phyloP scores from a whole-genome alignment of 192 early-diverging fungal species.

The Lobosporangium transversale region DNA sequence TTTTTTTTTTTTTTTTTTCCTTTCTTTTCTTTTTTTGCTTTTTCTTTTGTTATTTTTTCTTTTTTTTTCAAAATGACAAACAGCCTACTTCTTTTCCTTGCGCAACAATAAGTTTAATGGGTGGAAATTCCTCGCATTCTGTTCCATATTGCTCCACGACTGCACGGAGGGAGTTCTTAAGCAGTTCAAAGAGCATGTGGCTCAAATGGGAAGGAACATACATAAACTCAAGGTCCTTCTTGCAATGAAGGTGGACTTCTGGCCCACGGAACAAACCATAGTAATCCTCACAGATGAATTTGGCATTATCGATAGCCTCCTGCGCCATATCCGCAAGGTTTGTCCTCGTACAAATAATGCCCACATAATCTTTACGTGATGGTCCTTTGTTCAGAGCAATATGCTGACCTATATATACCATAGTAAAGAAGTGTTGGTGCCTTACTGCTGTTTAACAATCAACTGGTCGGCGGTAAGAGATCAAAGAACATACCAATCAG shows the following conservation, averaged over 20 bases:
- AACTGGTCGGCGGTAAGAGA: too few species aligned
- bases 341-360: constrained; percentile 94
- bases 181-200: constrained; percentile 97
- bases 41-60: too few species aligned
- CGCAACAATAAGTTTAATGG: constrained; percentile 93
- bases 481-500: constrained; percentile 90
- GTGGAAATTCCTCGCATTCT: constrained; percentile 86
- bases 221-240: constrained; percentile 89
- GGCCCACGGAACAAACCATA: constrained; percentile 87
- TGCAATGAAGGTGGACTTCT: constrained; percentile 79
- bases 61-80: too few species aligned
- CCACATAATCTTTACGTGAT: constrained; percentile 81
- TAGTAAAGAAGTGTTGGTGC: too few species aligned
- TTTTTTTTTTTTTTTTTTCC: too few species aligned
- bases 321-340: constrained; percentile 81
- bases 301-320: constrained; percentile 92
- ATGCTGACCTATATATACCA: constrained; percentile 79
- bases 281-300: constrained; percentile 90
- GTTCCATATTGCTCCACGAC: constrained; percentile 91
- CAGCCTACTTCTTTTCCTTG: constrained; percentile 83
- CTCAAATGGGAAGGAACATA: constrained; percentile 96
- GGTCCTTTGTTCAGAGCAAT: constrained; percentile 74
- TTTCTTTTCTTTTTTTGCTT: too few species aligned
- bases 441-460: too few species aligned
- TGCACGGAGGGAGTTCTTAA: constrained; percentile 97